phyloP scores from a whole-genome alignment of 805 yeast species.

The Cyberlindnera nakhonratchasimensis region DNA sequence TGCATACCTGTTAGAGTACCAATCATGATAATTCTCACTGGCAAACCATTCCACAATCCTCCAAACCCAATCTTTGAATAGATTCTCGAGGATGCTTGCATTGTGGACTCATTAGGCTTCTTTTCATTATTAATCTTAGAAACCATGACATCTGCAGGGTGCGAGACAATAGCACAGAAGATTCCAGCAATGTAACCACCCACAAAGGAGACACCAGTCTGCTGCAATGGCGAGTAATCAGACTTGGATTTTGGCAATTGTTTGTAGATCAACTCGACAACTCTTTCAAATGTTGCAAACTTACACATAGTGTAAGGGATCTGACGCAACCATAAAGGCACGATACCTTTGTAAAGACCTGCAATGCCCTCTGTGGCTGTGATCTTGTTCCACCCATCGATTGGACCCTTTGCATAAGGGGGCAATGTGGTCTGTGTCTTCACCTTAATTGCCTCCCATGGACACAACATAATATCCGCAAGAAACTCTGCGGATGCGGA shows the following conservation, averaged over 20 bases:
- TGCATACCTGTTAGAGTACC: constrained; percentile 97
- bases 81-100: constrained; percentile 67
- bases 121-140: constrained; percentile 81
- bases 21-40: constrained; percentile 92
- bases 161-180: constrained; percentile 91
- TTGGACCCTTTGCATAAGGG: constrained; percentile 63
- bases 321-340: constrained; percentile 94
- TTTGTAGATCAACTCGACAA: constrained; percentile 75
- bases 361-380: constrained; percentile 65
- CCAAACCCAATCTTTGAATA: constrained; percentile 83
- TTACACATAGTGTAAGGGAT: constrained; percentile 99
- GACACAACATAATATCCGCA: constrained; percentile 89
- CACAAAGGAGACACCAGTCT: constrained; percentile 90
- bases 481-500: constrained; percentile 93
- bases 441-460: constrained; percentile 93
- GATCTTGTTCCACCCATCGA: constrained; percentile 66
- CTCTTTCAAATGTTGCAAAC: constrained; percentile 90
- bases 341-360: constrained; percentile 82
- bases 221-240: constrained; percentile 68
- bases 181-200: constrained; percentile 99
- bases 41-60: constrained; percentile 94
- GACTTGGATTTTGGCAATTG: constrained; percentile 69
- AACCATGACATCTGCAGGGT: constrained; percentile 99
- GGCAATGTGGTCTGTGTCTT: constrained; percentile 92
- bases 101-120: constrained; percentile 59